Conservation (phyloP, 805 yeast species). For the Clavispora fructus region DNA sequence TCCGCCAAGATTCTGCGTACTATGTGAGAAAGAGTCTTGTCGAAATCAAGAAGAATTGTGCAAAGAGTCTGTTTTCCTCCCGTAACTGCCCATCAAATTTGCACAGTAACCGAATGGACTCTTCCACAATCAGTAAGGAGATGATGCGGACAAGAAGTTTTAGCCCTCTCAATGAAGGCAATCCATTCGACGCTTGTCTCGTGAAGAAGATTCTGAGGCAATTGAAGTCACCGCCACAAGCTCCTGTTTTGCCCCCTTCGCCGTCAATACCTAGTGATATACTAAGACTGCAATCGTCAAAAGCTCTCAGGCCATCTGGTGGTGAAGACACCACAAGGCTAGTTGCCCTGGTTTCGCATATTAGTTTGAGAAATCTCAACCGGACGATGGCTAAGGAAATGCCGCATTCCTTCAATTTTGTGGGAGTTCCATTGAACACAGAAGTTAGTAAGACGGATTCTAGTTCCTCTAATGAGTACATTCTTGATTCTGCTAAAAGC, state of each 20-base stretch:
- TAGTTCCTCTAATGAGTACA: neutral
- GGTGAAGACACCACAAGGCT: neutral
- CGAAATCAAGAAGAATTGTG: constrained; percentile 6
- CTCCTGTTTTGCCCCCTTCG: neutral
- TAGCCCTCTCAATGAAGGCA: neutral
- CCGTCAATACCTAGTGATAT: neutral
- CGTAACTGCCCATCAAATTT: neutral
- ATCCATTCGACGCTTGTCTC: neutral
- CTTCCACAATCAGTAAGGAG: neutral
- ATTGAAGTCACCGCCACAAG: neutral
- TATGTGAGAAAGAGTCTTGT: constrained; percentile 22
- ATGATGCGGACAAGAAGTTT: neutral
- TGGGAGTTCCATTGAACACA: neutral
- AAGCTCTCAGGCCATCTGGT: neutral
- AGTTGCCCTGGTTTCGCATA: neutral
- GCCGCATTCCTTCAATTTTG: neutral
- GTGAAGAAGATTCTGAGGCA: neutral
- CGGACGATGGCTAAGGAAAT: neutral
- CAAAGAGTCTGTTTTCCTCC: constrained; percentile 1
- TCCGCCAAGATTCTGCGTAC: constrained; percentile 73
- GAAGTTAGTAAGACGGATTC: neutral
- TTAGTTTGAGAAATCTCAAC: neutral
- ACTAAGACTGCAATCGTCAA: neutral
- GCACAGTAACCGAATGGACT: neutral
- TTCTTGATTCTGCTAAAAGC: neutral